A percentile compares a stretch with the other conserved stretches of the same genome.
phyloP scores from a whole-genome alignment of 2,329 filamentous ascomycete species.

The Didymella sp. region DNA sequence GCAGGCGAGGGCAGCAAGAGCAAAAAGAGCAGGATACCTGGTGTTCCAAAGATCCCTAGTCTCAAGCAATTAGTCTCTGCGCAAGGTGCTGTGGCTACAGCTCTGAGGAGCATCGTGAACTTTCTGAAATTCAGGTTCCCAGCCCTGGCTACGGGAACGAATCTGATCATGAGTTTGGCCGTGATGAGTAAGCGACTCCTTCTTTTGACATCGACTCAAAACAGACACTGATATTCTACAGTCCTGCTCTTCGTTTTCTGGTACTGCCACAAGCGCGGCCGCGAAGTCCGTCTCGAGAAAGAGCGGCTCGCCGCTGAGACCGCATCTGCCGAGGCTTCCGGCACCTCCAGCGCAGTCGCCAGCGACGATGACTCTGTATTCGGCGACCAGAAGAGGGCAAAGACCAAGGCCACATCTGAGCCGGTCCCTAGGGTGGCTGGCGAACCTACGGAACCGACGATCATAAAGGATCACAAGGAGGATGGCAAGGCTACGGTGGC shows the following conservation, averaged over 20 bases:
- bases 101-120: conserved; percentile 89
- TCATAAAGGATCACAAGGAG: conserved; percentile 38
- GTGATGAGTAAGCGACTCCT: conserved; percentile 74
- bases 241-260: conserved; percentile 93
- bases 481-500: conserved; percentile 32
- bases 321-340: conserved; percentile 36
- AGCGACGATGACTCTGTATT: conserved; percentile 41
- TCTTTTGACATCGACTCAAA: background rate
- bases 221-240: conserved; percentile 12
- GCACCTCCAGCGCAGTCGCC: conserved; percentile 38
- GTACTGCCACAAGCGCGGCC: conserved; percentile 97
- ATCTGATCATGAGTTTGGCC: conserved; percentile 87
- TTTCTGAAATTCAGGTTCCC: conserved; percentile 89
- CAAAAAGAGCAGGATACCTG: conserved; percentile 64
- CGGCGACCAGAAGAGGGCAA: conserved; percentile 31
- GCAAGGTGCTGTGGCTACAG: conserved; percentile 81
- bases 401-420: conserved; percentile 8
- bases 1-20: conserved; percentile 26
- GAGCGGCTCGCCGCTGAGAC: conserved; percentile 55
- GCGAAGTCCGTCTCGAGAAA: conserved; percentile 78
- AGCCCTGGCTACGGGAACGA: conserved; percentile 82
- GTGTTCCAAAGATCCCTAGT: conserved; percentile 66
- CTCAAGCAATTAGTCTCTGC: conserved; percentile 83
- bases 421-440: conserved; percentile 2
- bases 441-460: conserved; percentile 36